Conservation (phyloP, 2,329 filamentous ascomycete genomes). For the Aspergillus aculeatus region DNA sequence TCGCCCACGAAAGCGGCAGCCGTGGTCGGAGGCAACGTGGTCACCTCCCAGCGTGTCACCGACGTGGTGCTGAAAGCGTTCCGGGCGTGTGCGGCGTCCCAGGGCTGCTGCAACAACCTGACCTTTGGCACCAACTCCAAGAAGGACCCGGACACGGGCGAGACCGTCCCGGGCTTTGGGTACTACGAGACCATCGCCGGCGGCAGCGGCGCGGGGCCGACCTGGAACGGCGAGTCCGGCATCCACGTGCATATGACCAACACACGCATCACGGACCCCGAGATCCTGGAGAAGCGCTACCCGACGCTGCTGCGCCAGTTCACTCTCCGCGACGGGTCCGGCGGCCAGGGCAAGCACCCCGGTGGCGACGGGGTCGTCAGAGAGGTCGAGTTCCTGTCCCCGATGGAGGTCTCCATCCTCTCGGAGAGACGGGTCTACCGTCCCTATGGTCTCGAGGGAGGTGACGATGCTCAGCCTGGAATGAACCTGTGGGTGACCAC, state of each 20-base stretch:
- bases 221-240: conserved; percentile 73
- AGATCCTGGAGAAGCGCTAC: conserved; percentile 78
- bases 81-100: conserved; percentile 72
- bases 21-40: conserved; percentile 79
- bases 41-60: conserved; percentile 76
- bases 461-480: conserved; percentile 73
- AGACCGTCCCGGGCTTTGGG: conserved; percentile 70
- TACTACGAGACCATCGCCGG: conserved; percentile 89
- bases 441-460: conserved; percentile 81
- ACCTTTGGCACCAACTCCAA: conserved; percentile 76
- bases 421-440: conserved; percentile 73
- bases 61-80: conserved; percentile 82
- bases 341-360: conserved; percentile 64
- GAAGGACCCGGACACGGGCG: conserved; percentile 56
- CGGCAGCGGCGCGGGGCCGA: conserved; percentile 71
- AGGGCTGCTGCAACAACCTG: conserved; percentile 81
- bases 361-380: conserved; percentile 76
- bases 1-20: conserved; percentile 73
- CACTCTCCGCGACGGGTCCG: conserved; percentile 62
- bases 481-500: conserved; percentile 84
- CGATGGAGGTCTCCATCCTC: conserved; percentile 76
- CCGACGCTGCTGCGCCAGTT: conserved; percentile 75
- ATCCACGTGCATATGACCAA: conserved; percentile 89
- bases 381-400: conserved; percentile 81
- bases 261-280: conserved; percentile 78